Percentiles rank a stretch among this genome's conserved stretches.
These are phyloP conservation scores for Manihot esculenta DNA, from an alignment of 441 rosid species.

Conservation along the genomic window DNA sequence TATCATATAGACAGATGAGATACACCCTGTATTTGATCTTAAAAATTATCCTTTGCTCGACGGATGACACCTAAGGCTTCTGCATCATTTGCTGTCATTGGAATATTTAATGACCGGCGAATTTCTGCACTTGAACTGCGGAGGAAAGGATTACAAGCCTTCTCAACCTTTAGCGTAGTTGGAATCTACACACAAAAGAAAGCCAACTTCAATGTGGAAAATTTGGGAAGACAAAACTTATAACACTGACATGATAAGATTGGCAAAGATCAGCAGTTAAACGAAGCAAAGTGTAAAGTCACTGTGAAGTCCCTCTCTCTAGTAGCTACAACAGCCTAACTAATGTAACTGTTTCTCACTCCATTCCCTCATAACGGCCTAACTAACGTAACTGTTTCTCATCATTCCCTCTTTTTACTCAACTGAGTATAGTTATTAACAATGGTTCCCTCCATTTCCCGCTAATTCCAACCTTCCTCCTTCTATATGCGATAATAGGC, in stretches of 20 bases:
- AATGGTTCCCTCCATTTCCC: too few relatives aligned
- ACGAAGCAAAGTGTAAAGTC: too few relatives aligned
- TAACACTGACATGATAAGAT: background rate
- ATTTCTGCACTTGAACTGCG: constrained; percentile 72
- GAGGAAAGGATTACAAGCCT: constrained; percentile 92
- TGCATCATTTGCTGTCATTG: constrained; percentile 55
- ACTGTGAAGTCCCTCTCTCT: too few relatives aligned
- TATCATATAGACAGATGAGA: constrained; percentile 38
- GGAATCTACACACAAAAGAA: constrained; percentile 58
- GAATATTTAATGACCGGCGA: constrained; percentile 54
- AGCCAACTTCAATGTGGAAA: background rate
- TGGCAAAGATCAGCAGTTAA: background rate
- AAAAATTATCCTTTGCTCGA: constrained; percentile 76
- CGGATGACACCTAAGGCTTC: constrained; percentile 70
- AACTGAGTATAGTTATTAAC: too few relatives aligned
- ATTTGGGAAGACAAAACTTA: background rate
- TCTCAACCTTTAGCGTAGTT: constrained; percentile 73
- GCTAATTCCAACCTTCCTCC: too few relatives aligned
- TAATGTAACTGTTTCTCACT: too few relatives aligned
- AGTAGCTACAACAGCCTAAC: too few relatives aligned
- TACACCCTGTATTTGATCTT: constrained; percentile 20
- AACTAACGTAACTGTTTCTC: too few relatives aligned
- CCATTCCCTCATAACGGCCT: too few relatives aligned
- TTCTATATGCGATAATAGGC: too few relatives aligned
- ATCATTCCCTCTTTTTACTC: too few relatives aligned